Base-by-base conservation (phyloP, 495 filamentous ascomycete genomes). In the Penicillium salamii region DNA sequence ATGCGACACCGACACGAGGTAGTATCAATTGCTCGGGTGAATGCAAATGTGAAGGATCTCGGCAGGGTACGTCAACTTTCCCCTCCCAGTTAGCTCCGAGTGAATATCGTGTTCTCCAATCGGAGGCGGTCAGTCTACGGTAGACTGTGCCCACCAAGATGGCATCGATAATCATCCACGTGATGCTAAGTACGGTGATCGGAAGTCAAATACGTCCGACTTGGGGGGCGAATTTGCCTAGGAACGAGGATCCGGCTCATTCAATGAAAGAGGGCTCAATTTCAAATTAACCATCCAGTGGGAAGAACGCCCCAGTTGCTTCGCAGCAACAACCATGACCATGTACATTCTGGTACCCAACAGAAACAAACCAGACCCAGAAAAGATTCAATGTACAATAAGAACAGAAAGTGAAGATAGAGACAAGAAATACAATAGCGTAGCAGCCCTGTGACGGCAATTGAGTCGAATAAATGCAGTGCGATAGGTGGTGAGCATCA, bases 261-360 rank as follows among this genome's bases (percentile, higher is more conserved):
- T 7, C 11, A 51, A 32, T 23, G 20, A n/a, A 26, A 36, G 9
- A 17, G 14, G 36, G 36, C 0, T 40, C 19, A 7, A 44, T 28
- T 39, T 34, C 29, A 32, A 29, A 37, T 11, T 17, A 44, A 21
- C 28, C 18, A 14, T 20, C 34, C 47, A 26, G 23, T 38, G 42
- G 21, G 9, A 28, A 26, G n/a, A 54, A 54, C 50, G 55, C 55
- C 50, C 46, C 46, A 36, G 46, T 43, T 41, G 42, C 46, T 42
- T 44, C 26, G 19, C 34, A 50, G 55, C 45, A 40, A 57, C 46
- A 49, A 11, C 50, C 50, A 18, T 57, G 44, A 26, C 40, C 49
- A 52, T 43, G 39, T 49, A 57, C 50, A 57, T 53, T 57, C 54
- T 57, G 54, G 41, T 34, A 29, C 35, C 32, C 26, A 28, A 32